Evolutionary conservation across 495 filamentous ascomycete species (phyloP), one percentile per base, ranked within the genome.

Genomic region (Geopyxis carbonaria): DNA sequence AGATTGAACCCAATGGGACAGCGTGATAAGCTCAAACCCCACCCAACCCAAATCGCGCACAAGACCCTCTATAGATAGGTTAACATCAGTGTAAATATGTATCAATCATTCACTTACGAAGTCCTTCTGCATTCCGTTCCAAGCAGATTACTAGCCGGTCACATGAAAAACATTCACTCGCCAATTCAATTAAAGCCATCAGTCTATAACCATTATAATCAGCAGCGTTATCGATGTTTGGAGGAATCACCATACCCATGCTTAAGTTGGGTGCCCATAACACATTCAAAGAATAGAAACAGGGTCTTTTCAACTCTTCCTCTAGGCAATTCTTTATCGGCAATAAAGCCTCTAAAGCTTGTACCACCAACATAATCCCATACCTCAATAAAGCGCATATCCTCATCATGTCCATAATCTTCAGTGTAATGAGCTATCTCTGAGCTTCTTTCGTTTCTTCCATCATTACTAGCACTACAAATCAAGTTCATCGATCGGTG

Each of bases 181-280:
- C 83, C 28, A 94, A 68, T 62, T 94, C 86, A 49, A 93, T 89
- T 38, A 93, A 66, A 34, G 84, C 82, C 58, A 94, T 83, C 33
- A 94, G 64, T 38, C 85, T 92, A 43, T 30, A 18, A 22, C 22
- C 23, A 22, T 45, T 53, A 50, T 30, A 45, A 31, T 53, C 34
- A 50, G 38, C n/a, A 8, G 30, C 28, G 31, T 3, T 14, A 21
- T 22, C 4, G 20, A 37, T n/a, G n/a, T n/a, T n/a, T n/a, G n/a
- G n/a, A n/a, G n/a, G n/a, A n/a, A n/a, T n/a, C n/a, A n/a, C 67
- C 81, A 48, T 75, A 93, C 85, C 80, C 81, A 59, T 78, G 74
- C 62, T 92, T 94, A 40, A 94, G 64, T 57, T 86, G 80, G 42
- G 73, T 68, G 10, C 72, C 73, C 29, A 78, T 57, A 39, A 78